phyloP scores from a whole-genome alignment of 2,329 filamentous ascomycete species.

The Neopestalotiopsis rosae region DNA sequence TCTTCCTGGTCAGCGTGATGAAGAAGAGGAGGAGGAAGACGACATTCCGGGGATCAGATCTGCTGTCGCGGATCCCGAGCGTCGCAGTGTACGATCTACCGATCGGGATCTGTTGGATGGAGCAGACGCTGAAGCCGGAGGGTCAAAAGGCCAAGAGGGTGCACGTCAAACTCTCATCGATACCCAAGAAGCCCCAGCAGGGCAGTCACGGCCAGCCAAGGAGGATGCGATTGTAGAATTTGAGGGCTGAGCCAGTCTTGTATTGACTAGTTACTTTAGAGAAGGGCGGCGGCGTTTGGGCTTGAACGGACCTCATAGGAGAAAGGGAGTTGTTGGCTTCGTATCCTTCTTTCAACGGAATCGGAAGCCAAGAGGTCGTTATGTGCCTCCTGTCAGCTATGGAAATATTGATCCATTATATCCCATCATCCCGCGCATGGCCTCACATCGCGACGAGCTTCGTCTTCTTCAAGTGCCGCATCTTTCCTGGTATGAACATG shows the following conservation, averaged over 20 bases:
- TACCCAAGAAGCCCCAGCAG: slow-evolving; percentile 30
- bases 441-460: neutral
- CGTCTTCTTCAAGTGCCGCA: neutral
- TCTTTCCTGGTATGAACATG: neutral
- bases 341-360: neutral
- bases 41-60: slow-evolving; percentile 47
- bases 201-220: slow-evolving; percentile 28
- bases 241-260: slow-evolving; percentile 40
- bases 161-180: slow-evolving; percentile 33
- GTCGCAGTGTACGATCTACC: slow-evolving; percentile 67
- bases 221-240: slow-evolving; percentile 51
- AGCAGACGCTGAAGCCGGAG: slow-evolving; percentile 72
- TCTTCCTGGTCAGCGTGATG: slow-evolving; percentile 64
- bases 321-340: slow-evolving; percentile 15
- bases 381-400: slow-evolving; percentile 1
- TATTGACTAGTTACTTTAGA: neutral
- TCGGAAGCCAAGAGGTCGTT: neutral
- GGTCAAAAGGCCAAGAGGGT: slow-evolving; percentile 38
- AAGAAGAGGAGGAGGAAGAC: slow-evolving; percentile 74
- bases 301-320: neutral
- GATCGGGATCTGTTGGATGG: slow-evolving; percentile 77
- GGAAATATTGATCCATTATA: neutral
- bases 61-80: slow-evolving; percentile 58
- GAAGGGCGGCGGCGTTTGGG: slow-evolving; percentile 11
- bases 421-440: neutral